These are phyloP conservation scores for Tanacetum coccineum DNA, from an alignment of 129 eudicot genomes.

Conservation along the genomic window DNA sequence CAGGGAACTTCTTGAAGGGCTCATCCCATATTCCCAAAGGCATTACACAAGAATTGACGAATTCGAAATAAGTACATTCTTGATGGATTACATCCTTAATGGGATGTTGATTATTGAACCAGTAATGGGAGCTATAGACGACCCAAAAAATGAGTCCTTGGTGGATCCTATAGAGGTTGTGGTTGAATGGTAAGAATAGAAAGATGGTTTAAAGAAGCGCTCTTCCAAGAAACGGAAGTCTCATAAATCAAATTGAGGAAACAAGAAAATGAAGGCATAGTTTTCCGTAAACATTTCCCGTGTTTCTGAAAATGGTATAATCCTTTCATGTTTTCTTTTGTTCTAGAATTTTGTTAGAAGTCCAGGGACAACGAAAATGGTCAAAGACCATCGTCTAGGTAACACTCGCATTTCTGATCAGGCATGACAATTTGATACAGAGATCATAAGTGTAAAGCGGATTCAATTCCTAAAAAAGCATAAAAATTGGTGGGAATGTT, in stretches of 20 bases:
- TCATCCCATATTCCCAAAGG: no score
- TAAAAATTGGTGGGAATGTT: no score
- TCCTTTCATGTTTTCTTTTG: neutral
- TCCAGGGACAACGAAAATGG: no score
- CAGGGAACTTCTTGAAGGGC: slow-evolving; percentile 87
- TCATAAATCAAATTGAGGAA: slow-evolving; percentile 28
- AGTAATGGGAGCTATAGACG: slow-evolving; percentile 32
- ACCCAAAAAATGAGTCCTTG: slow-evolving; percentile 17
- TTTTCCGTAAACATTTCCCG: slow-evolving; percentile 16
- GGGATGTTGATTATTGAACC: slow-evolving; percentile 87
- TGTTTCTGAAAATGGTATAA: slow-evolving; percentile 4
- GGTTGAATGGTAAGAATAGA: slow-evolving; percentile 22
- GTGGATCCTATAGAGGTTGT: slow-evolving; percentile 21
- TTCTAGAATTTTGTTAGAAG: slow-evolving; percentile 29
- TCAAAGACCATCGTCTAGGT: no score
- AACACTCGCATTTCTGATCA: no score
- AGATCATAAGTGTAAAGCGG: neutral
- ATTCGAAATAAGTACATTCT: slow-evolving; percentile 65
- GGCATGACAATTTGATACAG: slow-evolving; percentile 16
- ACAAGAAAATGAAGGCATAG: slow-evolving; percentile 40
- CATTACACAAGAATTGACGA: slow-evolving; percentile 81
- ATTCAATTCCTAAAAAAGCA: no score
- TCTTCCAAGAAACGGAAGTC: slow-evolving; percentile 48
- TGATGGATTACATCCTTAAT: slow-evolving; percentile 70
- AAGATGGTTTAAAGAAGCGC: slow-evolving; percentile 7